Conservation (phyloP, 306 rosid species). For the Alnus glutinosa region DNA sequence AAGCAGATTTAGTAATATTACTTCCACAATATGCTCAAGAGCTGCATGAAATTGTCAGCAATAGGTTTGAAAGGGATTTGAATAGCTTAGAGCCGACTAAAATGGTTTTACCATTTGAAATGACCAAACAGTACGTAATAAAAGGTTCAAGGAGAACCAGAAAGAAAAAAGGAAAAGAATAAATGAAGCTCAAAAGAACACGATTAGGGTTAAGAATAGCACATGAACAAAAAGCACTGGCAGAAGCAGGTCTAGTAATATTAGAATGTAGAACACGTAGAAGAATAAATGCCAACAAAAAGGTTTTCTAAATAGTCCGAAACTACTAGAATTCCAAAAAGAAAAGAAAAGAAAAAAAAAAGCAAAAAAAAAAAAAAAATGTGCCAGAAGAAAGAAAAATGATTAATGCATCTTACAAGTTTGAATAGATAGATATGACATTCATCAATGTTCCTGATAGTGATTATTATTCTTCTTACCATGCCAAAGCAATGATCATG, state of each 20-base stretch:
- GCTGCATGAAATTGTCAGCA: not conserved
- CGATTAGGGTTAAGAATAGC: not conserved
- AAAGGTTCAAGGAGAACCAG: not conserved
- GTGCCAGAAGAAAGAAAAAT: not conserved
- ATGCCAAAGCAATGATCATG: not conserved
- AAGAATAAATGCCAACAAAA: not conserved
- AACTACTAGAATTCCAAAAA: conserved; percentile 1
- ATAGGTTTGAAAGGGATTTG: not conserved
- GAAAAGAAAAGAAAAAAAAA: conserved; percentile 4
- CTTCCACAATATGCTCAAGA: not conserved
- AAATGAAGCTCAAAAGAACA: not conserved
- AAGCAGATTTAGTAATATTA: not conserved
- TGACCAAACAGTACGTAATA: not conserved
- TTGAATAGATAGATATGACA: not conserved
- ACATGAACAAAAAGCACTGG: not conserved
- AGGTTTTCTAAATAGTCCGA: not conserved
- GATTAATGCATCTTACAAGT: not conserved
- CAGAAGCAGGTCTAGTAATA: not conserved
- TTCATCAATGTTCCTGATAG: not conserved
- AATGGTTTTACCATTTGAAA: not conserved
- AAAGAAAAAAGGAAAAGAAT: not conserved
- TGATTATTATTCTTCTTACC: not conserved
- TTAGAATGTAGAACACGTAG: not conserved
- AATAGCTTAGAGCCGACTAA: not conserved
- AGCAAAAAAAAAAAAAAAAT: not conserved